A percentile compares a stretch with the other conserved stretches of the same genome.
Conservation (phyloP, 768 basidiomycete genomes). For the Peribolospora kevripleyi region DNA sequence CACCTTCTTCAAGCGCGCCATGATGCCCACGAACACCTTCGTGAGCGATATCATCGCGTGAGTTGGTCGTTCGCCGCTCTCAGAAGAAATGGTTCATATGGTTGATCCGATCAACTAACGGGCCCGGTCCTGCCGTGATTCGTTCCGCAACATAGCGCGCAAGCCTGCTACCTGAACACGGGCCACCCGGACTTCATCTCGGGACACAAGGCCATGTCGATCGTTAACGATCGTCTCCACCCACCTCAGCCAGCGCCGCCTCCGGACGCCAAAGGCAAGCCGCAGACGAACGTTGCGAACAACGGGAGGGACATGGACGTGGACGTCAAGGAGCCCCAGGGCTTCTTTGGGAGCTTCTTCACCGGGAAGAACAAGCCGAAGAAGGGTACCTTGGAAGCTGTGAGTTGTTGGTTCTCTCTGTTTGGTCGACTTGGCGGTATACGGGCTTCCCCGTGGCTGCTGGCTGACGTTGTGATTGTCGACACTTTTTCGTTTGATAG, state of each 20-base stretch:
- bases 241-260: constrained; percentile 47
- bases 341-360: constrained; percentile 94
- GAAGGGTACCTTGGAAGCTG: constrained; percentile 35
- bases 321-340: constrained; percentile 60
- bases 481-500: constrained; percentile 17
- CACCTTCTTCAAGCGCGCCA: constrained; percentile 82
- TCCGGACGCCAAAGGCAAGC: constrained; percentile 48
- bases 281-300: constrained; percentile 42
- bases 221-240: constrained; percentile 58
- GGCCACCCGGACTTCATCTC: constrained; percentile 96
- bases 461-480: constrained; percentile 6
- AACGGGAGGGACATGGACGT: constrained; percentile 88
- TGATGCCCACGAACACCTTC: constrained; percentile 84
- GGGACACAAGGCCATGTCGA: constrained; percentile 82
- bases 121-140: background rate
- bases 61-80: constrained; percentile 18
- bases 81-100: background rate
- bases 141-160: constrained; percentile 41
- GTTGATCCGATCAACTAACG: background rate
- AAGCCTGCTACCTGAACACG: constrained; percentile 96
- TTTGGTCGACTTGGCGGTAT: background rate
- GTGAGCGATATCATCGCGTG: constrained; percentile 78
- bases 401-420: constrained; percentile 13
- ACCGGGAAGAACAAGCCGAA: constrained; percentile 22
- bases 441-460: background rate